Conservation (phyloP, 2,329 filamentous ascomycete species). For the Scytalidium lignicola region DNA sequence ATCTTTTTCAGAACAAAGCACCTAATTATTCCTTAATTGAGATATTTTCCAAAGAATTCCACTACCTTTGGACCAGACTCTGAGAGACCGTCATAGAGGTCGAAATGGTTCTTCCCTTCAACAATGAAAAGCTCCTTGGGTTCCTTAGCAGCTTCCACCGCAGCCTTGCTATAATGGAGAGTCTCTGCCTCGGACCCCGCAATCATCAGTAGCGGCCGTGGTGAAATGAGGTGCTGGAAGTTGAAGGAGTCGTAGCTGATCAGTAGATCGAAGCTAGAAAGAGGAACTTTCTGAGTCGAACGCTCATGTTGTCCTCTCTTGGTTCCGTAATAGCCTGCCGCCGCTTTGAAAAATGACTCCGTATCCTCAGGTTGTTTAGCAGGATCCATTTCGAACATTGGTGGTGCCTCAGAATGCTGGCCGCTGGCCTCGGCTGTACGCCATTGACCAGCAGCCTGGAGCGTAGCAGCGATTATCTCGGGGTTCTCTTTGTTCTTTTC, state of each 20-base stretch:
- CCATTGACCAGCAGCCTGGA: background rate
- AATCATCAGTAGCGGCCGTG: constrained; percentile 23
- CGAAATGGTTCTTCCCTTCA: constrained; percentile 9
- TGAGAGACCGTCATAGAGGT: constrained; percentile 11
- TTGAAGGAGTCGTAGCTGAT: constrained; percentile 22
- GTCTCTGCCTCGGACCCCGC: constrained; percentile 9
- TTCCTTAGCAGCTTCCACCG: constrained; percentile 6
- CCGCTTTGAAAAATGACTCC: constrained; percentile 2
- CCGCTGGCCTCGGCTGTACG: constrained; percentile 1
- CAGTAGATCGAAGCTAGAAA: constrained; percentile 20
- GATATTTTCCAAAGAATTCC: constrained; percentile 6
- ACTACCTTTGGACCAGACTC: constrained; percentile 5
- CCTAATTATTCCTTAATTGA: too few species aligned
- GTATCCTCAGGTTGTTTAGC: constrained; percentile 21
- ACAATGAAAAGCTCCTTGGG: constrained; percentile 14
- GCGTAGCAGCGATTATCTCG: background rate
- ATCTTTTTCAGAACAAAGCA: too few species aligned
- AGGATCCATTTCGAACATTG: constrained; percentile 6
- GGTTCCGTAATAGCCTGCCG: background rate
- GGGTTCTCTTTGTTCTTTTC: background rate
- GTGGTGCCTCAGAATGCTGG: constrained; percentile 1
- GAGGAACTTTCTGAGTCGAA: constrained; percentile 14
- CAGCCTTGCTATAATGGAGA: constrained; percentile 6
- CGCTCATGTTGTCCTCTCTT: constrained; percentile 4
- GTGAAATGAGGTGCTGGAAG: constrained; percentile 20